Conservation (phyloP, 331 rosid species). For the Malus hybrid region DNA sequence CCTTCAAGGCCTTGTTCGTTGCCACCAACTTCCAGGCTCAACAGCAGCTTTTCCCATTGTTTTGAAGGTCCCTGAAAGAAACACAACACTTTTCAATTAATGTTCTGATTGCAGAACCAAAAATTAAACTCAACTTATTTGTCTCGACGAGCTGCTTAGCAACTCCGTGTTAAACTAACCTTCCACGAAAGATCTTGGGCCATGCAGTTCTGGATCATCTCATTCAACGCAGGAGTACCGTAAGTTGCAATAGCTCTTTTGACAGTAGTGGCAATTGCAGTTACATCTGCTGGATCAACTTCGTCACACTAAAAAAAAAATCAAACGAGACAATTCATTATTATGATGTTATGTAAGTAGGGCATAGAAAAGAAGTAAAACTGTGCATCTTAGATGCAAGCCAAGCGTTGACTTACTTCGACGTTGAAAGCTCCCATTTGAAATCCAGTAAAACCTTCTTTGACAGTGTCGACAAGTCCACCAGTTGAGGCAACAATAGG, state of each 20-base stretch:
- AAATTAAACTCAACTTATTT: neutral
- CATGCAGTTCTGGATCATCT: conserved; percentile 77
- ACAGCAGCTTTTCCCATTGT: conserved; percentile 60
- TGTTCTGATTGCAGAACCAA: neutral
- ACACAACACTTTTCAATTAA: neutral
- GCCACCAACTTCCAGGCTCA: conserved; percentile 61
- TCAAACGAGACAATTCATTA: neutral
- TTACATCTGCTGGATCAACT: conserved; percentile 71
- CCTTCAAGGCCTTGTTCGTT: conserved; percentile 58
- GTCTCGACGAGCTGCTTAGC: neutral
- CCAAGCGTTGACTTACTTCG: conserved; percentile 38
- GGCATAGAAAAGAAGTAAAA: neutral
- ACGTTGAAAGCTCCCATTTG: conserved; percentile 55
- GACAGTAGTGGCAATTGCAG: conserved; percentile 37
- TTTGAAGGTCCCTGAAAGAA: conserved; percentile 67
- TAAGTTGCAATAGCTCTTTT: conserved; percentile 42
- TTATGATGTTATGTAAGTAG: neutral
- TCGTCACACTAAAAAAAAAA: conserved; percentile 52
- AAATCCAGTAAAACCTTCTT: conserved; percentile 80
- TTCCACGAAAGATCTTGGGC: conserved; percentile 92
- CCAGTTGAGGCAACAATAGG: conserved; percentile 85
- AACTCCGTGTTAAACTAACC: conserved; percentile 31
- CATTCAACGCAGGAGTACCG: conserved; percentile 37
- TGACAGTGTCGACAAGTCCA: conserved; percentile 86
- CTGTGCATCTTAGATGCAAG: neutral